Percentiles rank a stretch among this genome's conserved stretches.
phyloP scores from a whole-genome alignment of 1,284 basidiomycete species.

The Melampsora americana region DNA sequence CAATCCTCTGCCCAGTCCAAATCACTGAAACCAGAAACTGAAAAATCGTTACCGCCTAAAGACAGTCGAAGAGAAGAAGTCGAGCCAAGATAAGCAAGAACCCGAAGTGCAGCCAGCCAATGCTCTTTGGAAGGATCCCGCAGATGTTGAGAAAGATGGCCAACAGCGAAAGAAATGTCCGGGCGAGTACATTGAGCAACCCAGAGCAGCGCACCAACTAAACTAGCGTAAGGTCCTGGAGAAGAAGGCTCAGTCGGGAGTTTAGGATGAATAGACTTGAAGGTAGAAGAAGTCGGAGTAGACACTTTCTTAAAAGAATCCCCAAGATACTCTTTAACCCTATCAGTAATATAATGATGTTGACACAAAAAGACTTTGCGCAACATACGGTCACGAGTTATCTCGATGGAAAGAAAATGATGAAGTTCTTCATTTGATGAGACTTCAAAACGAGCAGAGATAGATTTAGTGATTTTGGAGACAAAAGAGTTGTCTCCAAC shows the following conservation, averaged over 20 bases:
- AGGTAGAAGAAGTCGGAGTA: too few relatives aligned
- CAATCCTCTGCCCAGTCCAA: too few relatives aligned
- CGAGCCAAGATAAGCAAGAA: neutral
- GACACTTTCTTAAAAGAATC: too few relatives aligned
- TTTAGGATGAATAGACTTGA: too few relatives aligned
- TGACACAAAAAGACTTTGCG: too few relatives aligned
- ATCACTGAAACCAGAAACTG: too few relatives aligned
- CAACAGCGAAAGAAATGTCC: neutral
- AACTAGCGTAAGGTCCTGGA: neutral
- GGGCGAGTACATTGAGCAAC: neutral
- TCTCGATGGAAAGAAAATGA: conserved; percentile 14
- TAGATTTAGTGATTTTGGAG: too few relatives aligned
- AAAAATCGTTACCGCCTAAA: too few relatives aligned
- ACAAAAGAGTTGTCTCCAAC: neutral
- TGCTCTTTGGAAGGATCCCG: neutral
- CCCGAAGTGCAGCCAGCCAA: neutral
- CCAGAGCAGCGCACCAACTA: neutral
- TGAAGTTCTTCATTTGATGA: conserved; percentile 2
- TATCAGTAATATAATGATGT: too few relatives aligned
- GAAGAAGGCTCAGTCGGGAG: neutral
- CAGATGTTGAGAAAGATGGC: neutral
- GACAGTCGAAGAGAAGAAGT: neutral
- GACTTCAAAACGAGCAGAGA: too few relatives aligned
- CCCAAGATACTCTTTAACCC: too few relatives aligned
- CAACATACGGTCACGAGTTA: too few relatives aligned